These are phyloP conservation scores for Pichia sp. DNA, from an alignment of 1,139 yeast species.

Conservation along the genomic window DNA sequence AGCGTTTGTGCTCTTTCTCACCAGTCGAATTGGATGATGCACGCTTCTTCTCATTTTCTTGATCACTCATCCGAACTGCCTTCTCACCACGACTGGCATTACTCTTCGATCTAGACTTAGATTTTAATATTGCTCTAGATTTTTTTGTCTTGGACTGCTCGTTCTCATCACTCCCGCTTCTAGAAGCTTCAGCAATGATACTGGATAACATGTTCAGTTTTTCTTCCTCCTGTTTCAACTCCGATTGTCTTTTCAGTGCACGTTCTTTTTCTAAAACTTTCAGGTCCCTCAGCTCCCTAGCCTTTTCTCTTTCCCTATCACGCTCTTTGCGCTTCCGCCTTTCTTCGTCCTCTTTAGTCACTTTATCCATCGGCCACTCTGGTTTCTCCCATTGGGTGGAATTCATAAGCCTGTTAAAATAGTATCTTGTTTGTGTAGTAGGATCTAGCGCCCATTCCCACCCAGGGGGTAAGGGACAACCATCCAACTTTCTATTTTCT, in stretches of 20 bases:
- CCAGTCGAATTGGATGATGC: constrained; percentile 10
- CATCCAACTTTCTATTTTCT: constrained; percentile 25
- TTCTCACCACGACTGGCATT: not conserved
- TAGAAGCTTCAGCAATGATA: constrained; percentile 31
- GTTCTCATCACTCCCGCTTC: not conserved
- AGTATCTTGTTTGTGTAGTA: constrained; percentile 42
- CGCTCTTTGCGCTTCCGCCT: constrained; percentile 27
- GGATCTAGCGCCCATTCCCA: constrained; percentile 52
- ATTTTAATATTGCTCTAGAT: not conserved
- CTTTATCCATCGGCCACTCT: constrained; percentile 14
- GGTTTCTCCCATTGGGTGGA: constrained; percentile 62
- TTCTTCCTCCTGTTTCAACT: constrained; percentile 24
- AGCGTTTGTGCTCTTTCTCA: not conserved
- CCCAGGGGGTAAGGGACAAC: constrained; percentile 43
- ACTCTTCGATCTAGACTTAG: constrained; percentile 25
- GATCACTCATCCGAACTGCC: not conserved
- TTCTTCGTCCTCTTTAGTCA: constrained; percentile 15
- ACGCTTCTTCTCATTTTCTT: not conserved
- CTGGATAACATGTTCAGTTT: constrained; percentile 22
- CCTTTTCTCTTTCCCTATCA: constrained; percentile 30
- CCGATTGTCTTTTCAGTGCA: constrained; percentile 23
- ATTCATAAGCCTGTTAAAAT: constrained; percentile 46
- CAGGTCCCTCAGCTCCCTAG: constrained; percentile 20
- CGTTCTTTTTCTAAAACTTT: constrained; percentile 24
- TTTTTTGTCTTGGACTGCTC: not conserved